Conservation (phyloP, 2,329 filamentous ascomycete genomes). For the Bisporella sp. region DNA sequence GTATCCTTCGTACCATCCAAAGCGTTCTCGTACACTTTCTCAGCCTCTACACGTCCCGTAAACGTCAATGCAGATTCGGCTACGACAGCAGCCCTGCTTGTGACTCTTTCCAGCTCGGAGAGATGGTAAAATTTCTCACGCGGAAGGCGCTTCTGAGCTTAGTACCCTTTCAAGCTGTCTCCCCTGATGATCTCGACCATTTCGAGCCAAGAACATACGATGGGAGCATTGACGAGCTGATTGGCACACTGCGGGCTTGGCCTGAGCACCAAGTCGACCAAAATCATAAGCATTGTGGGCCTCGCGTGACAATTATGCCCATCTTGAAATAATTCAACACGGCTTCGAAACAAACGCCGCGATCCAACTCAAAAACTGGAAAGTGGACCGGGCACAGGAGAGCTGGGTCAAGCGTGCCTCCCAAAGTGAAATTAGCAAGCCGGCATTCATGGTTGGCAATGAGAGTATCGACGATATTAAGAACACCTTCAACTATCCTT, state of each 20-base stretch:
- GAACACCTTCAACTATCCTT: slow-evolving; percentile 32
- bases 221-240: slow-evolving; percentile 54
- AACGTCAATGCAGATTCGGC: slow-evolving; percentile 62
- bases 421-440: slow-evolving; percentile 4
- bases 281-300: slow-evolving; percentile 66
- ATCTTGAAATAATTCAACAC: slow-evolving; percentile 58
- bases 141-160: slow-evolving; percentile 54
- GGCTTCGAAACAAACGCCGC: slow-evolving; percentile 37
- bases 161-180: slow-evolving; percentile 45
- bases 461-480: slow-evolving; percentile 13
- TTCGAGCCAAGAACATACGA: slow-evolving; percentile 35
- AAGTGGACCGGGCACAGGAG: slow-evolving; percentile 17
- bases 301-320: slow-evolving; percentile 57
- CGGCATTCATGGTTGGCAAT: slow-evolving; percentile 15
- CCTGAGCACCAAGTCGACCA: slow-evolving; percentile 69
- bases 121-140: slow-evolving; percentile 66
- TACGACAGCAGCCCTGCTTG: slow-evolving; percentile 68
- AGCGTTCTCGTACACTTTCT: slow-evolving; percentile 65
- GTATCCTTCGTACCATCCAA: slow-evolving; percentile 61
- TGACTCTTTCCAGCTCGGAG: slow-evolving; percentile 72
- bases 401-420: slow-evolving; percentile 13
- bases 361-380: slow-evolving; percentile 17
- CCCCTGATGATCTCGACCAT: slow-evolving; percentile 29
- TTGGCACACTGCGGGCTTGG: slow-evolving; percentile 56
- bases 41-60: slow-evolving; percentile 58